Evolutionary conservation across 2,329 filamentous ascomycete species (phyloP), one percentile per base, ranked within the genome.

Genomic region (Coniochaeta ligniaria): DNA sequence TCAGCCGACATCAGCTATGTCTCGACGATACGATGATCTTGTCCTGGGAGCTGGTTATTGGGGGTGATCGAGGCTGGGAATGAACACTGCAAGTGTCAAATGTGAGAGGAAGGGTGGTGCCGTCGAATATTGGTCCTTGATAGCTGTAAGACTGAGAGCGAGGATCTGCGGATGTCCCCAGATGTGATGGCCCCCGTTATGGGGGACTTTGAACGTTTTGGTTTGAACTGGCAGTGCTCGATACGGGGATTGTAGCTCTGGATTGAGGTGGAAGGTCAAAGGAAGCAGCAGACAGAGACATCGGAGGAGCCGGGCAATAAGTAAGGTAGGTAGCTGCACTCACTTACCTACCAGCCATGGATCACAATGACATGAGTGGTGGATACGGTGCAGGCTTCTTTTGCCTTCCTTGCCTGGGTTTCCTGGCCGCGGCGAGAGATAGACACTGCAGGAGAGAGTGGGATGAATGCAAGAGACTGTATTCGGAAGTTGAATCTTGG

Each of bases 1-100:
- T 83, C 80, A 81, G 82, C 78, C 80, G 81, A 83, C 81, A 83
- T 83, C 80, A 83, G 77, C 72, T 66, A 52, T 16, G 47, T 17
- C 12, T 52, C 47, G 47, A 28, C 47, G 47, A 28, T 28, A 52
- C 47, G 54, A 36, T 57, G 54, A 36, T 57, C 8, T 57, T 57
- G 3, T 57, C 11, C 22, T 36, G 54, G 28, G 20, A 57, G 22
- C 26, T 12, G 20, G 54, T 6, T 57, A 22, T 57, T 38, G 54
- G 54, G 5, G n/a, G n/a, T 43, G 52, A 28, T 36, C 3, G 20
- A 2, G 33, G 9, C 12, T 35, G 31, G 31, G 54, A 11, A 36
- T 6, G n/a, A 31, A 57, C 54, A 57, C 54, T 57, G 11, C 4
- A 11, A 8, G 54, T 57, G 54, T 57, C 54, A 24, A 57, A 55